These are phyloP conservation scores for Podospora pseudocomata DNA, from an alignment of 495 filamentous ascomycete species.

Conservation along the genomic window DNA sequence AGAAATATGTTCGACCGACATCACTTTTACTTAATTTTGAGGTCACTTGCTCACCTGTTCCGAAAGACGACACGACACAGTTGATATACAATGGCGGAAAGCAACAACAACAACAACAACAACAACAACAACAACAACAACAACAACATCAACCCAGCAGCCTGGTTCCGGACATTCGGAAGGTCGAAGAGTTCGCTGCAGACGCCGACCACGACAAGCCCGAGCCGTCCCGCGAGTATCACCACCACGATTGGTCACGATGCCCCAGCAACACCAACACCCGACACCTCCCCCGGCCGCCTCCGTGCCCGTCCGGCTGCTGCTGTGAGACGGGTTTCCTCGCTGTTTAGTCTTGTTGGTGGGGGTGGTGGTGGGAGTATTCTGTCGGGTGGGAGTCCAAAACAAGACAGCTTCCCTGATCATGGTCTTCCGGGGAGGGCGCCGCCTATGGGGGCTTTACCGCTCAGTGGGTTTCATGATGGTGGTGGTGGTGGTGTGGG, in stretches of 20 bases:
- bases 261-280: neutral
- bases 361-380: neutral
- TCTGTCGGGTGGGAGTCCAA: neutral
- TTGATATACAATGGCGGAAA: neutral
- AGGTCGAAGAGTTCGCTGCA: conserved; percentile 6
- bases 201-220: neutral
- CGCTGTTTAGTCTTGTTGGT: neutral
- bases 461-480: neutral
- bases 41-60: no score
- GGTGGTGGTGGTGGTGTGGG: neutral
- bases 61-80: no score
- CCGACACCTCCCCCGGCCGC: neutral
- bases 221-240: no score
- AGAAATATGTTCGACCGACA: no score
- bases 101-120: neutral
- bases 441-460: neutral
- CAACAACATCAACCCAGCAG: neutral
- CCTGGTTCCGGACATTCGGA: conserved; percentile 12
- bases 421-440: neutral
- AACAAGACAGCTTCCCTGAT: neutral
- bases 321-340: neutral
- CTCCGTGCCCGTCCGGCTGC: neutral
- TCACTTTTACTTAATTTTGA: no score
- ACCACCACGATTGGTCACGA: neutral
- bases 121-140: neutral